Percentiles rank a stretch among this genome's conserved stretches.
These are phyloP conservation scores for Polygonum maritimum DNA, from an alignment of 148 eudicot species.

Conservation along the genomic window DNA sequence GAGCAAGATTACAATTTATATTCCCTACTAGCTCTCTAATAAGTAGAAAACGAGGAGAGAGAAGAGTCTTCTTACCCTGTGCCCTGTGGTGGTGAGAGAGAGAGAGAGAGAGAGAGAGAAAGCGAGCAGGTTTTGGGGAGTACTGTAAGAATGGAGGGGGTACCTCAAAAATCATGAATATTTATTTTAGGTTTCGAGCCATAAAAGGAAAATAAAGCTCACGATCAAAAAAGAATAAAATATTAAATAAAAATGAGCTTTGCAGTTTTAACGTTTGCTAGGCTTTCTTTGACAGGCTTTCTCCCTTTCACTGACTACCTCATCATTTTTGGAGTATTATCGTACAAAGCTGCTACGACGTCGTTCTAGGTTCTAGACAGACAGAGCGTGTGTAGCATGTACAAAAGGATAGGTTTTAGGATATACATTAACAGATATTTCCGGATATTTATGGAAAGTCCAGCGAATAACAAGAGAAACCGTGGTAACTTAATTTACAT, in stretches of 20 bases:
- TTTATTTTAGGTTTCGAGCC: not conserved
- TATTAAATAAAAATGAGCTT: not conserved
- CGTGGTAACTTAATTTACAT: not conserved
- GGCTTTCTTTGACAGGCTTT: not conserved
- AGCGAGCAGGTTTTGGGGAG: not conserved
- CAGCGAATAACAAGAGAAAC: not conserved
- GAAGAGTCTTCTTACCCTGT: not conserved
- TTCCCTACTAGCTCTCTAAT: too few relatives aligned
- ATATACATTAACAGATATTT: not conserved
- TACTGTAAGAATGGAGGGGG: not conserved
- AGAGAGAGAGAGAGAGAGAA: slow-evolving; percentile 11
- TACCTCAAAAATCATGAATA: not conserved
- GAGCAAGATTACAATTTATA: not conserved
- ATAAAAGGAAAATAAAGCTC: not conserved
- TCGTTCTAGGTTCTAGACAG: not conserved
- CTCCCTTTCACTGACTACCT: not conserved
- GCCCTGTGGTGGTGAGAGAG: not conserved
- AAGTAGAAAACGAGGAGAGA: not conserved
- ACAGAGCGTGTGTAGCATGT: not conserved
- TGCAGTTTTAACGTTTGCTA: slow-evolving; percentile 3
- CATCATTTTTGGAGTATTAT: not conserved
- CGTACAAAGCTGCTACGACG: not conserved
- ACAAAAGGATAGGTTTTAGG: not conserved
- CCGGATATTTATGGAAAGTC: not conserved
- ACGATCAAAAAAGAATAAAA: not conserved